Evolutionary conservation across 441 rosid genomes (phyloP), one percentile per base, ranked within the genome.

Genomic region (Euphorbia schlechtendalii): DNA sequence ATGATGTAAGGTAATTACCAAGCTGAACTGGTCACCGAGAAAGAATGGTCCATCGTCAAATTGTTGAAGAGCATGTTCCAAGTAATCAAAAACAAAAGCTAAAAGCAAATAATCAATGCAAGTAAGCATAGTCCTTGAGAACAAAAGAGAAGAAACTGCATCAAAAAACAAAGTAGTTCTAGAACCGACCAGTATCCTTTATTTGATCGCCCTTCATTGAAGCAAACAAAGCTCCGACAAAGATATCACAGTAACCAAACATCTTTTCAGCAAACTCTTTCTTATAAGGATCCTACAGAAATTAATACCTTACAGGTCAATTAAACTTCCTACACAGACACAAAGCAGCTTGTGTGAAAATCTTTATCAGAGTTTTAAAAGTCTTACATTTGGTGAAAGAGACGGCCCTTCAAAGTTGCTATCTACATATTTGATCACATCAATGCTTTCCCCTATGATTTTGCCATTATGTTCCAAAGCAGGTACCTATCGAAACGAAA

Each of bases 21-120:
- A 72, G 74, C 95, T 84, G 68, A 88, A 80, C 69, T 83, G 86
- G 32, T 87, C 90, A 21, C 89, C 95, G 18, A 88, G 95, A 73
- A 93, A 82, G 86, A 90, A 90, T 10, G 97, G 92, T 0, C 99
- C 96, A 28, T 92, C 96, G 69, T 81, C 84, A 45, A 81, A 88
- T 81, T 88, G 8, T 65, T 41, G 59, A n/a, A 88, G 86, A 70
- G 88, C 82, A 68, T 80, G 76, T 77, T 90, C 99, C 65, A 88
- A 71, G 78, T 78, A 66, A 83, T 88, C 93, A 36, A 90, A 84
- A 58, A 76, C 86, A 71, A 89, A 76, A 70, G 68, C 99, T 93
- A 15, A 72, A 38, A 27, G 3, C 72, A 62, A 59, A 68, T 61
- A 48, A 25, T 1, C 22, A 21, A 64, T 38, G n/a, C n/a, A 1